phyloP scores from a whole-genome alignment of 495 filamentous ascomycete genomes.

The Trichoderma reesei region DNA sequence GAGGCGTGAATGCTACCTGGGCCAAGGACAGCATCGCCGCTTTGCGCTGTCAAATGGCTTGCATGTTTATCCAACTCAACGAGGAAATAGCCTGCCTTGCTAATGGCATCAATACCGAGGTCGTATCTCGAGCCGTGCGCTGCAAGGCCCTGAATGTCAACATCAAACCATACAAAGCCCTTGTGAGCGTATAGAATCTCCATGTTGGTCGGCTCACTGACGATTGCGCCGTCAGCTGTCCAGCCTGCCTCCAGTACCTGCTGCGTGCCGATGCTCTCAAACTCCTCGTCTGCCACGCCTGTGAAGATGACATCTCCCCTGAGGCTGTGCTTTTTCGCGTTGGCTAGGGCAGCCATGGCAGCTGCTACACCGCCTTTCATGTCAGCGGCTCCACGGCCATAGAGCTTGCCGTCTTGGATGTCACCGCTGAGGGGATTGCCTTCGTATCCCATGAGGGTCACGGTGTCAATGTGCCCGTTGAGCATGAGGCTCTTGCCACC shows the following conservation, averaged over 20 bases:
- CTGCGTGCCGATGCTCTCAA: constrained; percentile 33
- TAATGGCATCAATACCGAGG: constrained; percentile 34
- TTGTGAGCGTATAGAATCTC: constrained; percentile 34
- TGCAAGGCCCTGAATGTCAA: constrained; percentile 35
- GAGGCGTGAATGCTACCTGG: constrained; percentile 32
- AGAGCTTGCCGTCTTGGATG: constrained; percentile 28
- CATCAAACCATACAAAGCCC: constrained; percentile 39
- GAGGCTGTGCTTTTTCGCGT: constrained; percentile 21
- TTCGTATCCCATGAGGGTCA: constrained; percentile 35
- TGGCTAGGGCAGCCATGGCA: constrained; percentile 26
- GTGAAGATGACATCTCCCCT: constrained; percentile 38
- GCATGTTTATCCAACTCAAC: constrained; percentile 31
- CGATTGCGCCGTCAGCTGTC: constrained; percentile 35
- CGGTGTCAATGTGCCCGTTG: constrained; percentile 42
- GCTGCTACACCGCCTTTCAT: constrained; percentile 42
- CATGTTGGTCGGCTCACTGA: constrained; percentile 32
- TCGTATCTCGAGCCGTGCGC: constrained; percentile 37
- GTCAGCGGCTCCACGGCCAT: constrained; percentile 35
- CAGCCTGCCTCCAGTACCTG: constrained; percentile 38
- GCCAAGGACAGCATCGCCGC: constrained; percentile 24
- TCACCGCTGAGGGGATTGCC: constrained; percentile 31
- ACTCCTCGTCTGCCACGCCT: constrained; percentile 41
- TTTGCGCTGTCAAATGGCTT: constrained; percentile 16
- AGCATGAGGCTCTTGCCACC: constrained; percentile 39
- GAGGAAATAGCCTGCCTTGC: constrained; percentile 34